Percentiles rank a stretch among this genome's conserved stretches.
phyloP scores from a whole-genome alignment of 2,329 filamentous ascomycete species.

The Colletotrichum sp. region DNA sequence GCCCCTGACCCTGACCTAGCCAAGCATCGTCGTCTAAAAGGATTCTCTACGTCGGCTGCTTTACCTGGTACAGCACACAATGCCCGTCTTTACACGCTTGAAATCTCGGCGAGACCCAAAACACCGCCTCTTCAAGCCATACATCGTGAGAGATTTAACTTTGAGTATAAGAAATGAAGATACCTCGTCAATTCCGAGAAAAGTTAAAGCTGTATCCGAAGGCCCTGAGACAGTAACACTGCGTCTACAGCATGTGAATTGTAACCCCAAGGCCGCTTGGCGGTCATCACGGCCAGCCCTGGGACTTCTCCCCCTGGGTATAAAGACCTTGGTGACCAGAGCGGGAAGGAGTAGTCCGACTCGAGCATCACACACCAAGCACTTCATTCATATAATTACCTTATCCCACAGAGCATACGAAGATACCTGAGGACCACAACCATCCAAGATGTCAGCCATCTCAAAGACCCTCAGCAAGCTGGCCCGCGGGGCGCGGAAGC shows the following conservation, averaged over 20 bases:
- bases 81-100: neutral
- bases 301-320: neutral
- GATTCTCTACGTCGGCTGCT: neutral
- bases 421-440: neutral
- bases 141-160: neutral
- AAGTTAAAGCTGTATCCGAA: neutral
- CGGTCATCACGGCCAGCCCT: neutral
- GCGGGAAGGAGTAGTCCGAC: neutral
- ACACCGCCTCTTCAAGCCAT: neutral
- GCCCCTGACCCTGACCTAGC: neutral
- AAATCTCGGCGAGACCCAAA: neutral
- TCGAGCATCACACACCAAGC: neutral
- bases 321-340: neutral
- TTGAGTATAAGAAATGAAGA: neutral
- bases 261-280: neutral
- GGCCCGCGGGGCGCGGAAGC: neutral
- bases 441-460: neutral
- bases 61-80: neutral
- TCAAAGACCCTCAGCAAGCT: conserved; percentile 1
- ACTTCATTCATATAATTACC: neutral
- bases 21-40: neutral
- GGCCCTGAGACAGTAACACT: neutral
- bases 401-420: neutral
- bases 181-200: neutral
- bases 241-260: neutral